A percentile compares a stretch with the other conserved stretches of the same genome.
These are phyloP conservation scores for Punctularia strigosozonata DNA, from an alignment of 768 basidiomycete species.

Conservation along the genomic window DNA sequence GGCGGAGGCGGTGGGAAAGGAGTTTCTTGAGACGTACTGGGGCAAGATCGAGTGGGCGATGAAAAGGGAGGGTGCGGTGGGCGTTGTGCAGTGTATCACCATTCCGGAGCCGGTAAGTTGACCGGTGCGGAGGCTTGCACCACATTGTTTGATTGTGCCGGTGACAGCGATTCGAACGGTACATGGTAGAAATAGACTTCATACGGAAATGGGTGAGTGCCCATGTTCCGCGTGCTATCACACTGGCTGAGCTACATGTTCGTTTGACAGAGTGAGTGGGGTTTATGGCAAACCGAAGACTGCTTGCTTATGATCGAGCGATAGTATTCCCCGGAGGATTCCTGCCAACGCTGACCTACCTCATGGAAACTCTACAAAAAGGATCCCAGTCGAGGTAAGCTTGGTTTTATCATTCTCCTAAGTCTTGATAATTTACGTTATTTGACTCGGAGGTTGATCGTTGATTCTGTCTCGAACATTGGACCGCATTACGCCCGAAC, in stretches of 20 bases:
- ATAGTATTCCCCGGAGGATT: slow-evolving; percentile 63
- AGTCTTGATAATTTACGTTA: background rate
- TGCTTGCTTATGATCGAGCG: background rate
- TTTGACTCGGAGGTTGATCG: background rate
- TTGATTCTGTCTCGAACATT: slow-evolving; percentile 51
- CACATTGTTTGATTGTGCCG: background rate
- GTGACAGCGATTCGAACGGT: slow-evolving; percentile 36
- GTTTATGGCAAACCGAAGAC: too few relatives aligned
- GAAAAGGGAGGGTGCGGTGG: slow-evolving; percentile 44
- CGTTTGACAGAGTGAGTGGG: slow-evolving; percentile 5
- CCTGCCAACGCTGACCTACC: slow-evolving; percentile 50
- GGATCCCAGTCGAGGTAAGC: too few relatives aligned
- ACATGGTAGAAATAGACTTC: slow-evolving; percentile 54
- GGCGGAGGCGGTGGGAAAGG: slow-evolving; percentile 63
- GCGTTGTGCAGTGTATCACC: slow-evolving; percentile 65
- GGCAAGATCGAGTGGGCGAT: slow-evolving; percentile 53
- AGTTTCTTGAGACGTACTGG: slow-evolving; percentile 59
- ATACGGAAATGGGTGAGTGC: slow-evolving; percentile 65
- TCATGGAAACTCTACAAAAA: slow-evolving; percentile 34
- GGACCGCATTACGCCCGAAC: slow-evolving; percentile 74
- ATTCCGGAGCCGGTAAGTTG: slow-evolving; percentile 71
- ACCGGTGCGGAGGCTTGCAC: slow-evolving; percentile 30
- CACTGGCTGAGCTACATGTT: background rate
- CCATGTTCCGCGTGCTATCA: background rate
- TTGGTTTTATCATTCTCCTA: too few relatives aligned